Conservation (phyloP, 2,329 filamentous ascomycete genomes). For the Colletotrichum tropicale region DNA sequence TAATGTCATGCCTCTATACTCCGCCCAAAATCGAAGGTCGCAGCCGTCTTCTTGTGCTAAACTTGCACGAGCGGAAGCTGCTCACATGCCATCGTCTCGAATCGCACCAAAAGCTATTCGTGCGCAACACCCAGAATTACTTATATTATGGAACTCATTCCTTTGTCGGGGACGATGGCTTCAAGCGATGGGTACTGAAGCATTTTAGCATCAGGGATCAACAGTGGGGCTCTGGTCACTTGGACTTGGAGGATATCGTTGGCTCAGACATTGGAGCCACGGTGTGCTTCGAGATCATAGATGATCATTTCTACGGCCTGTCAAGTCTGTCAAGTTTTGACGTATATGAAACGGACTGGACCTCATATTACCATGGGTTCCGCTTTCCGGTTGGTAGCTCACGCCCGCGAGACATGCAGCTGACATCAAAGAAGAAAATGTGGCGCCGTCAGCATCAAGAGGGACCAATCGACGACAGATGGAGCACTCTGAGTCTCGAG, state of each 20-base stretch:
- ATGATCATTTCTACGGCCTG: conserved; percentile 70
- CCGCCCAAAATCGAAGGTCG: conserved; percentile 36
- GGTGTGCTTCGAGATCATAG: conserved; percentile 74
- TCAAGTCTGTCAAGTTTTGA: conserved; percentile 69
- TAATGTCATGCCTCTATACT: conserved; percentile 63
- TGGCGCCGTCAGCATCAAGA: conserved; percentile 73
- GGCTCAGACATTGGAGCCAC: conserved; percentile 70
- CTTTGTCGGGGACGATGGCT: conserved; percentile 54
- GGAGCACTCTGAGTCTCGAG: conserved; percentile 69
- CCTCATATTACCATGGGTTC: conserved; percentile 71
- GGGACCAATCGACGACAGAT: conserved; percentile 75
- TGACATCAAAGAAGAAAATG: conserved; percentile 49
- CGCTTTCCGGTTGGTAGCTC: conserved; percentile 62
- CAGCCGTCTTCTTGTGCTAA: conserved; percentile 60
- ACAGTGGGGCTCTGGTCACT: conserved; percentile 44
- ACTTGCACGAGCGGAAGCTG: conserved; percentile 39
- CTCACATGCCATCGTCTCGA: conserved; percentile 45
- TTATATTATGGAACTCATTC: conserved; percentile 72
- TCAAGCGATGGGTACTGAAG: conserved; percentile 66
- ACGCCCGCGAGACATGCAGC: conserved; percentile 38
- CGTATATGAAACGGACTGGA: conserved; percentile 68
- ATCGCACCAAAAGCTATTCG: conserved; percentile 64
- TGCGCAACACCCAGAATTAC: conserved; percentile 65
- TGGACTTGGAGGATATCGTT: conserved; percentile 62
- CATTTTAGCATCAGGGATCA: conserved; percentile 51